Evolutionary conservation across 2,329 filamentous ascomycete species (phyloP).

Genomic region (Colletotrichum trifolii): DNA sequence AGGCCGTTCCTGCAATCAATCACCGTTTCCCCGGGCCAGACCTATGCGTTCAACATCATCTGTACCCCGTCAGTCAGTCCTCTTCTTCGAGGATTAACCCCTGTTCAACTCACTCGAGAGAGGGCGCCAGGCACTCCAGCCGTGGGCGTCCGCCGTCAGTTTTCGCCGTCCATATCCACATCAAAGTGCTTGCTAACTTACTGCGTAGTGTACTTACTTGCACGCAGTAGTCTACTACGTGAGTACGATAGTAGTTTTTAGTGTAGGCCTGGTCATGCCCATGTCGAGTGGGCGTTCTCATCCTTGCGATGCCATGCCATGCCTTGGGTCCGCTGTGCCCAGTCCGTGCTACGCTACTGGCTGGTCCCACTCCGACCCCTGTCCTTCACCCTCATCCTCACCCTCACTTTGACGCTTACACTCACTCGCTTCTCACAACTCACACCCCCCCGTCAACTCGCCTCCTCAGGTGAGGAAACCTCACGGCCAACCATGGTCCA

Average conservation of each 20-base stretch:
- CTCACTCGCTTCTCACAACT: neutral
- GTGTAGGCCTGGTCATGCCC: slow-evolving; percentile 4
- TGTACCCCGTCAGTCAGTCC: neutral
- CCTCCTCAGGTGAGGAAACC: slow-evolving; percentile 30
- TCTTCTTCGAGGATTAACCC: neutral
- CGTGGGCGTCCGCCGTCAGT: too few relatives aligned
- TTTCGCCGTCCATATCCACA: too few relatives aligned
- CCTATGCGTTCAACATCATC: too few relatives aligned
- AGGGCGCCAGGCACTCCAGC: too few relatives aligned
- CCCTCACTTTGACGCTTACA: neutral
- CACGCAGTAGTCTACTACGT: too few relatives aligned
- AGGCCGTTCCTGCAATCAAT: slow-evolving; percentile 19
- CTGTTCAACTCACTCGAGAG: neutral
- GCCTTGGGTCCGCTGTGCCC: slow-evolving; percentile 28
- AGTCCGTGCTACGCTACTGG: slow-evolving; percentile 18
- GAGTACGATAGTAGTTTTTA: neutral
- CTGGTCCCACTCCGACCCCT: slow-evolving; percentile 24
- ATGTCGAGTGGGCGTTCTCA: slow-evolving; percentile 22
- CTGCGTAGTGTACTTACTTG: too few relatives aligned
- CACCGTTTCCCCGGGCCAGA: slow-evolving; percentile 2
- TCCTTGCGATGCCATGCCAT: slow-evolving; percentile 20
- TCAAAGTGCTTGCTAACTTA: too few relatives aligned
- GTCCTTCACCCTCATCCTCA: slow-evolving; percentile 14
- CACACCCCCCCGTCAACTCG: slow-evolving; percentile 9
- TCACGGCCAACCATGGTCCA: slow-evolving; percentile 26